Base-by-base conservation (phyloP, 768 basidiomycete species). In the Termitomyces titanicus region DNA sequence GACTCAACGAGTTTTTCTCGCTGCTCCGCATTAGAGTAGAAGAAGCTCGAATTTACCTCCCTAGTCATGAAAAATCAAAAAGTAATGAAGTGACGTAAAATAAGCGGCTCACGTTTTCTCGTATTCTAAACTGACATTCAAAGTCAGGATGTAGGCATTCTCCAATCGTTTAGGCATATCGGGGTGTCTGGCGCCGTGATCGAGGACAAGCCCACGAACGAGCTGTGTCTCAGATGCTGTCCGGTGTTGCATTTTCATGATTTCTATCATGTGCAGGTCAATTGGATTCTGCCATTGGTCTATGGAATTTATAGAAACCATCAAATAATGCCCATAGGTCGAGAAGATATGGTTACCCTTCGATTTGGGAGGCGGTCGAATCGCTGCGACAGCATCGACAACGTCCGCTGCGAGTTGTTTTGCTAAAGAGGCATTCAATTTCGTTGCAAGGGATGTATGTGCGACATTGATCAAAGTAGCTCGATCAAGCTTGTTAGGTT, bases 211-310 rank as follows among this genome's bases (percentile, higher is more conserved):
- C 34, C 97, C 97, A 63, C 92, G 89, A 64, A 99, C 78, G 37
- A 99, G 84, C 68, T 97, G 91, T 29, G 97, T 99, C 72, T 99
- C 97, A 22, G 93, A 94, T 59, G 97, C 94, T 40, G 89, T 95
- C 64, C 95, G 89, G 75, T 99, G 97, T 71, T 97, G 96, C 97
- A 99, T 99, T 78, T 98, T 98, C 97, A 98, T 98, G 59, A 98
- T 87, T 74, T 99, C 97, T 49, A 99, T 78, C 97, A 99, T 99
- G 74, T 98, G 96, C 54, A 99, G 79, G 76, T 99, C 97, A 67
- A 98, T 95, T 47, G 95, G 94, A 63, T 94, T 87, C 51, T 80
- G 81, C 79, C 83, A 89, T 62, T 85, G 83, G 66, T 88, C 85
- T 49, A 35, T 8, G 12, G 48, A 49, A 58, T 82, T 84, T 88